Base-by-base conservation (phyloP, 345 rosid genomes). In the Arabidopsis suecica region DNA sequence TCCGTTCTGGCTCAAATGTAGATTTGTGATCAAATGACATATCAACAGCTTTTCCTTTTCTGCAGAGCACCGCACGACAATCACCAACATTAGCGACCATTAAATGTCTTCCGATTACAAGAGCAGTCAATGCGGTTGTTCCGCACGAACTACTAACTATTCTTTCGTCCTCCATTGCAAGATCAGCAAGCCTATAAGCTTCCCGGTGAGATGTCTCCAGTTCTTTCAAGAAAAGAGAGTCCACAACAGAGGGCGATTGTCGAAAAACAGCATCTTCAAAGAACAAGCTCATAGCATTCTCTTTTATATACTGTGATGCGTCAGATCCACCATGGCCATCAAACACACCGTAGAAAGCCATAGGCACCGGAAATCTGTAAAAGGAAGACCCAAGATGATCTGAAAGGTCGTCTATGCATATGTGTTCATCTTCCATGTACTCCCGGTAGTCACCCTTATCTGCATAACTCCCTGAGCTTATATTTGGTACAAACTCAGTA, bases 81-180 rank as follows among this genome's bases (percentile, higher is more conserved):
- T 94, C 98, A 3, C 98, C 95, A 20, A 86, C 97, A 76, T 94
- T 94, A 77, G 97, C 97, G 65, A 94, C 95, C 68, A 89, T 68
- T 36, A 78, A 48, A 73, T 81, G 85, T 84, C 96, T 82, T 54
- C 98, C 98, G 53, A 88, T 87, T 54, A 91, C 86, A 86, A 94
- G 82, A 40, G 96, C 96, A 3, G 98, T 85, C 58, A 94, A 87
- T 5, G 91, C 93, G n/a, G 97, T 94, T 34, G 97, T 88, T 59
- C 98, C 97, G 22, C 97, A 93, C 8, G 88, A 85, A 12, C 75
- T 69, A 50, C 75, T 50, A 50, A 86, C 82, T 48, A 82, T 80
- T 22, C 71, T 75, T 33, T 83, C 68, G 79, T 91, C 87, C 33
- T 85, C 83, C 80, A 86, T 65, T 32, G 93, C 96, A n/a, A 77